A percentile compares a stretch with the other conserved stretches of the same genome.
These are phyloP conservation scores for Penicillium glabrum DNA, from an alignment of 2,329 filamentous ascomycete genomes.

Conservation along the genomic window DNA sequence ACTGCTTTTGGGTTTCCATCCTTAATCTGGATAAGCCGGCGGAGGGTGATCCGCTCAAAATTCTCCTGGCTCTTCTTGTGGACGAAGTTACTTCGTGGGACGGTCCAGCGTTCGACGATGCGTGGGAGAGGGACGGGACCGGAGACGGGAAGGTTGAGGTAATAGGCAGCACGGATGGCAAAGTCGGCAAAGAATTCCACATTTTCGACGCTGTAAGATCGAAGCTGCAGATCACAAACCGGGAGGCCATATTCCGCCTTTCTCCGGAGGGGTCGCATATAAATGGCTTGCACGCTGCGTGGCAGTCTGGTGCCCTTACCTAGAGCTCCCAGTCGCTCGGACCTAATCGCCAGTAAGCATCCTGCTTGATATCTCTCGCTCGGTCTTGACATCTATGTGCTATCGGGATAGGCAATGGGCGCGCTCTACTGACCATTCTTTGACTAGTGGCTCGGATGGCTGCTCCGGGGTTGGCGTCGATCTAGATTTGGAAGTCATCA, in stretches of 20 bases:
- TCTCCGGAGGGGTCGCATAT: conserved; percentile 79
- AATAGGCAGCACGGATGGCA: conserved; percentile 90
- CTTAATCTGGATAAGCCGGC: conserved; percentile 85
- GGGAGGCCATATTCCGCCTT: conserved; percentile 74
- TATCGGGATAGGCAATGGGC: background rate
- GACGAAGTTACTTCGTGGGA: conserved; percentile 84
- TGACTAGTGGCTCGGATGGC: conserved; percentile 16
- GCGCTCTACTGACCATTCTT: conserved; percentile 30
- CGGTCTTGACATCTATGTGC: background rate
- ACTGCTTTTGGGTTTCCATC: conserved; percentile 88
- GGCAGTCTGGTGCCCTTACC: conserved; percentile 60
- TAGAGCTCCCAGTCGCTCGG: conserved; percentile 36
- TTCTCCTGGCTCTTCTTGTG: conserved; percentile 98
- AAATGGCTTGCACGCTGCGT: conserved; percentile 78
- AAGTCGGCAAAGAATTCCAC: conserved; percentile 96
- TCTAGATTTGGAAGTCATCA: conserved; percentile 13
- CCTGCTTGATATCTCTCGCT: background rate
- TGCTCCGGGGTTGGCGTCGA: conserved; percentile 8
- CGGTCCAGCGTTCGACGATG: conserved; percentile 91
- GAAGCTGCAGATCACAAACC: conserved; percentile 85
- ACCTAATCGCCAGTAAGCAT: conserved; percentile 27
- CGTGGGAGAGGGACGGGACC: conserved; percentile 84
- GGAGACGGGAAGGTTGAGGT: conserved; percentile 78
- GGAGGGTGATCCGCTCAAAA: conserved; percentile 86
- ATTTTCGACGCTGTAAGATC: conserved; percentile 86